phyloP scores from a whole-genome alignment of 2,329 filamentous ascomycete species.

The Apiospora koreana region DNA sequence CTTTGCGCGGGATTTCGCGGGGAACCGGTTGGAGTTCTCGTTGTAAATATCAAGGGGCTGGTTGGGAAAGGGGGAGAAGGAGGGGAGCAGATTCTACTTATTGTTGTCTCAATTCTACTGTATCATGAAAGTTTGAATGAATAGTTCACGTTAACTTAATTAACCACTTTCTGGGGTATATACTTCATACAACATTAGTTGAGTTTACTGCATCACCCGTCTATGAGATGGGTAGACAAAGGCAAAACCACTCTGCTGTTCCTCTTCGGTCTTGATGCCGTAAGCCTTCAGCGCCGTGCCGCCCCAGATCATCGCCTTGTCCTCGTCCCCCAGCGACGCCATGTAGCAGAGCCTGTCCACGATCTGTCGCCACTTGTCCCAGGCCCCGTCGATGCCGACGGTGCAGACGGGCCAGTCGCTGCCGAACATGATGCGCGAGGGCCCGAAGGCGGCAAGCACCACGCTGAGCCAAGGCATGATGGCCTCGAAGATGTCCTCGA shows the following conservation, averaged over 20 bases:
- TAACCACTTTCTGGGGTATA: background rate
- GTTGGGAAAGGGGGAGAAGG: background rate
- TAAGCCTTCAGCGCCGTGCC: conserved; percentile 75
- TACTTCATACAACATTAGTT: background rate
- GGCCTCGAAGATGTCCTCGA: conserved; percentile 61
- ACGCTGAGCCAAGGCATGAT: conserved; percentile 72
- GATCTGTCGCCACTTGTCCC: conserved; percentile 73
- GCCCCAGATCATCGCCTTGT: conserved; percentile 70
- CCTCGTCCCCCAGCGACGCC: conserved; percentile 59
- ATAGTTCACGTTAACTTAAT: background rate
- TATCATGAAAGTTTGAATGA: background rate
- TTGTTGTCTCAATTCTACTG: background rate
- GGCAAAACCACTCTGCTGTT: background rate
- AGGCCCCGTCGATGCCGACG: conserved; percentile 59
- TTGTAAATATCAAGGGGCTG: conserved; percentile 30
- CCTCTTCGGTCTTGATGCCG: conserved; percentile 37
- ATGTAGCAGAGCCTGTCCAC: conserved; percentile 69
- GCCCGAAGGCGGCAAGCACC: conserved; percentile 71
- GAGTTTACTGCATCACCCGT: background rate
- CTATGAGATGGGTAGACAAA: background rate
- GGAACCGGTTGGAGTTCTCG: conserved; percentile 56
- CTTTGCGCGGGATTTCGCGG: conserved; percentile 60
- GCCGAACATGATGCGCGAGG: conserved; percentile 79
- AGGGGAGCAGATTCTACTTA: background rate
- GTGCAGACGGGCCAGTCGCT: conserved; percentile 95